Base-by-base conservation (phyloP, 805 yeast genomes). In the Sporopachydermia lactativora region DNA sequence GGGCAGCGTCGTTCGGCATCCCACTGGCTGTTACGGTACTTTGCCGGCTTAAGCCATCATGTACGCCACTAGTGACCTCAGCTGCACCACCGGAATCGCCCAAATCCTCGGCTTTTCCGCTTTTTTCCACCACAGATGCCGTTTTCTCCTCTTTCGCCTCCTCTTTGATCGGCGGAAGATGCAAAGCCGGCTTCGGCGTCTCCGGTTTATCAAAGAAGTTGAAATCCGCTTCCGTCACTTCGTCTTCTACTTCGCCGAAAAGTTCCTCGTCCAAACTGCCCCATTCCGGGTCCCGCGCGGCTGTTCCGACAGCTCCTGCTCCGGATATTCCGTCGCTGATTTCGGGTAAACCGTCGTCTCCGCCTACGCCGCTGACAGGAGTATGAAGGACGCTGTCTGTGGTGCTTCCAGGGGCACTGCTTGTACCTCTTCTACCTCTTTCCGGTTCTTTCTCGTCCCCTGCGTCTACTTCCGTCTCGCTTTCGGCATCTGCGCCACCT, bases 201-300 rank as follows among this genome's bases (percentile, higher is more conserved):
- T 43, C 43, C 3, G 59, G 60, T 34, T 53, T 52, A 40, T 62
- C 66, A 44, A 63, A 62, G 41, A 57, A 62, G 44, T 57, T 61
- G 47, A 62, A 62, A 40, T 62, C 67, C 0, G 67, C 67, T 28
- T 60, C 64, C 2, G 66, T 63, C 4, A 62, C 58, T 35, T 60
- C 65, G 13, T 54, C 57, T 3, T 52, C 53, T 24, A 24, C 31
- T 13, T 51, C 59, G 3, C 61, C 62, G 40, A 58, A 54, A 24
- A 58, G 39, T 31, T 51, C 58, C n/a, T 49, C 59, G 24, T 52
- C 52, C 28, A 52, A 34, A 34, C 50, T 52, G 19, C 47, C 52
- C 57, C 58, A 53, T 5, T 37, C 36, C 13, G 31, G 31, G n/a
- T 24, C n/a, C 31, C 8, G 8, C n/a, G 8, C 31, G 31, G 13